Conservation (phyloP, 768 basidiomycete species). For the Suillus subaureus region DNA sequence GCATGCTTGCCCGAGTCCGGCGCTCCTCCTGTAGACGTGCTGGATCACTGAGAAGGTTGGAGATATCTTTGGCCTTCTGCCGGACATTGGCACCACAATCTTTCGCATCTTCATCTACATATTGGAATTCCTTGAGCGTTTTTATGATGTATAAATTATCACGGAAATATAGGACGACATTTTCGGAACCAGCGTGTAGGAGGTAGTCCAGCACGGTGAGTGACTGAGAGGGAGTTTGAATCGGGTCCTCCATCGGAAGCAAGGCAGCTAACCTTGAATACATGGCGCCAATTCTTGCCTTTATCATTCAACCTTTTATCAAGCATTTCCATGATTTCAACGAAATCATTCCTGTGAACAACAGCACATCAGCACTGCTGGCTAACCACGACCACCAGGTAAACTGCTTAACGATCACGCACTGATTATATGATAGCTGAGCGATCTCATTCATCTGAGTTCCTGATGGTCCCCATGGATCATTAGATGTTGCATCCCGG, state of each 20-base stretch:
- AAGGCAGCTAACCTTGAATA: slow-evolving; percentile 80
- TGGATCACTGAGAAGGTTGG: slow-evolving; percentile 88
- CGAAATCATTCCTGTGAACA: slow-evolving; percentile 78
- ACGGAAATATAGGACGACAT: slow-evolving; percentile 97
- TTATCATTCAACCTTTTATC: slow-evolving; percentile 98
- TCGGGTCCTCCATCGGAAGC: background rate
- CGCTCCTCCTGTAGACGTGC: slow-evolving; percentile 84
- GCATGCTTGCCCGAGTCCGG: slow-evolving; percentile 83
- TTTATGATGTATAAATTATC: slow-evolving; percentile 98
- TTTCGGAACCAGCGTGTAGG: slow-evolving; percentile 95
- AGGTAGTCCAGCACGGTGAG: slow-evolving; percentile 95
- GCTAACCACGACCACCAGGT: background rate
- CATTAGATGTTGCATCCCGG: slow-evolving; percentile 95
- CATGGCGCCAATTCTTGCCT: slow-evolving; percentile 99
- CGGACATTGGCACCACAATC: slow-evolving; percentile 98
- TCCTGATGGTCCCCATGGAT: slow-evolving; percentile 96
- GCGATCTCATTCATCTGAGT: slow-evolving; percentile 99
- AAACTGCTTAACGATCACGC: slow-evolving; percentile 28
- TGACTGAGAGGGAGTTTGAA: slow-evolving; percentile 47
- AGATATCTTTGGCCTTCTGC: slow-evolving; percentile 98
- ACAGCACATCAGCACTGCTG: background rate
- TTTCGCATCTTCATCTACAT: slow-evolving; percentile 91
- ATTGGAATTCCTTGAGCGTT: slow-evolving; percentile 98
- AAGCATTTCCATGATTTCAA: slow-evolving; percentile 99
- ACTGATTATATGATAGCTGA: slow-evolving; percentile 97